Conservation (phyloP, 192 early-diverging fungal species). For the Ramicandelaber brevisporus region DNA sequence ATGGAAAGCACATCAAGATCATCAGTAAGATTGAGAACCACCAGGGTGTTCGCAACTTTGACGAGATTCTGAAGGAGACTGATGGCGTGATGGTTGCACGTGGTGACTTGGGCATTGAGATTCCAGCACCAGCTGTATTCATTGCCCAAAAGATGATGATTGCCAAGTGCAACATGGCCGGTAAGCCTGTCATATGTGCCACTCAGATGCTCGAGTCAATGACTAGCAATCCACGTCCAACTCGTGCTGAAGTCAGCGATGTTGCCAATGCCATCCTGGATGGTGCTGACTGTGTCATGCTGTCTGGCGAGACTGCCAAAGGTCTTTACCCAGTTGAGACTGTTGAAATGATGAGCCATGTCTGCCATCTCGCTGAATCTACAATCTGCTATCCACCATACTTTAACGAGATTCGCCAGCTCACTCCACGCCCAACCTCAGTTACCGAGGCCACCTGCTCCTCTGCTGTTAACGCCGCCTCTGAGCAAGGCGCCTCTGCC, state of each 20-base stretch:
- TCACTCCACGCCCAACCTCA: constrained; percentile 42
- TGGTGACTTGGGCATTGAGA: constrained; percentile 95
- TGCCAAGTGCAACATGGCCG: constrained; percentile 87
- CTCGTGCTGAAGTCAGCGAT: constrained; percentile 93
- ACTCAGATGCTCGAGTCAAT: constrained; percentile 98
- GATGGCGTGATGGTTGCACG: constrained; percentile 99
- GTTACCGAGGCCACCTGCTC: constrained; percentile 84
- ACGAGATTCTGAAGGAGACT: constrained; percentile 76
- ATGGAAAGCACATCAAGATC: constrained; percentile 73
- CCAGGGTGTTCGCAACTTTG: constrained; percentile 96
- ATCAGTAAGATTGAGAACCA: constrained; percentile 96
- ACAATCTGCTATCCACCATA: constrained; percentile 85
- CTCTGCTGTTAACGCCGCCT: constrained; percentile 58
- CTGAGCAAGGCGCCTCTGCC: constrained; percentile 60
- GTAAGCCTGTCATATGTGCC: constrained; percentile 89
- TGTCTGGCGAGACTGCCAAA: constrained; percentile 95
- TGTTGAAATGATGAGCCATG: constrained; percentile 84
- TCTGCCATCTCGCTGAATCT: constrained; percentile 76
- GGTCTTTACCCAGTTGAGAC: constrained; percentile 75
- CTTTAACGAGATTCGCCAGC: constrained; percentile 65
- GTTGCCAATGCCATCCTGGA: constrained; percentile 96
- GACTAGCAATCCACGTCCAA: constrained; percentile 92
- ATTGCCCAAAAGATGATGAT: constrained; percentile 98
- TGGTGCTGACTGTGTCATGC: constrained; percentile 97
- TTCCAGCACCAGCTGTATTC: constrained; percentile 77